Percentiles rank a stretch among this genome's conserved stretches.
phyloP scores from a whole-genome alignment of 768 basidiomycete genomes.

The Leucogyrophana mollusca region DNA sequence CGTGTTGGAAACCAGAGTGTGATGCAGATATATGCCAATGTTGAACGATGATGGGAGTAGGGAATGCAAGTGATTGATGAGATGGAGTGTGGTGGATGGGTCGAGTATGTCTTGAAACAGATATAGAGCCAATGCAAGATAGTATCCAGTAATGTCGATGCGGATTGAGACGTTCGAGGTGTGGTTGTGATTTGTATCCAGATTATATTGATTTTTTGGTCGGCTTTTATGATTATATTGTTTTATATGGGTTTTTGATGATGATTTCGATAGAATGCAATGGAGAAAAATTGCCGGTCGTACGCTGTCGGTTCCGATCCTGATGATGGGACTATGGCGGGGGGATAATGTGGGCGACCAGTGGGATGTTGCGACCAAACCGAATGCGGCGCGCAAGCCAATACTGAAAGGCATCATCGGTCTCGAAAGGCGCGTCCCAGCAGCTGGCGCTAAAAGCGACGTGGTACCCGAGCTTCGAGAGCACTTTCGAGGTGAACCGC shows the following conservation, averaged over 20 bases:
- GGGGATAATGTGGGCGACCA: constrained; percentile 30
- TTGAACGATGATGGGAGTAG: no score
- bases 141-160: no score
- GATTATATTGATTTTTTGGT: background rate
- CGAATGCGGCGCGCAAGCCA: constrained; percentile 34
- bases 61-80: no score
- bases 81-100: no score
- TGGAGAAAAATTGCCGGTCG: background rate
- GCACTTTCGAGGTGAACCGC: constrained; percentile 30
- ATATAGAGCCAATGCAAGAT: no score
- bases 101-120: no score
- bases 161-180: no score
- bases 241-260: background rate
- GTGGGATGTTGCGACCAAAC: constrained; percentile 33
- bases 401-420: constrained; percentile 29
- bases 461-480: constrained; percentile 34
- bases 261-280: background rate
- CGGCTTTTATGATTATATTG: background rate
- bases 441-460: constrained; percentile 32
- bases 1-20: no score
- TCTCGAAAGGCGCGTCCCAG: constrained; percentile 28
- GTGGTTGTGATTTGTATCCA: background rate
- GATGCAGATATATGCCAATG: no score
- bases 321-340: constrained; percentile 13
- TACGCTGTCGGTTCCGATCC: background rate